Base-by-base conservation (phyloP, 176 grass and related monocot genomes). In the Phragmites australis region DNA sequence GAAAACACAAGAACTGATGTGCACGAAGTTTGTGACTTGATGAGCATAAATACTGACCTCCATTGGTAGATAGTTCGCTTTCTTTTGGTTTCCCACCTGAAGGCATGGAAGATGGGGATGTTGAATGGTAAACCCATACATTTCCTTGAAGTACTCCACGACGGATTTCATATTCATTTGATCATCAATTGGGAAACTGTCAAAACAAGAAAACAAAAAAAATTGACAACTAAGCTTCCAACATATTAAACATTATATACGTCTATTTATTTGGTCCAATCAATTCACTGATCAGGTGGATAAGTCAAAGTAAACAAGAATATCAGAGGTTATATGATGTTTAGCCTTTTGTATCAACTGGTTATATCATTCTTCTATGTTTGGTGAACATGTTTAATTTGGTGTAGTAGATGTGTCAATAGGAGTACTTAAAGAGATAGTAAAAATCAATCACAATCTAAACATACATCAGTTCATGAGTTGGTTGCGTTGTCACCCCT, bases 161-260 rank as follows among this genome's bases (percentile, higher is more conserved):
- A 99, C 97, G 11, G 93, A 99, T 84, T 99, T 99, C 97, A 99
- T 99, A 77, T 99, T 99, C 97, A 99, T 99, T 85, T 99, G 90
- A 75, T 99, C 97, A 84, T 99, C 97, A 43, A 99, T 90, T 21
- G 97, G 97, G 52, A 99, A 99, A 47, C 97, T 99, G 73, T 27
- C 25, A 67, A 82, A 86, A 45, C 0, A 49, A 18, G 14, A 72
- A 72, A 65, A n/a, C 57, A 83, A 47, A 68, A 41, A 57, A 50
- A 9, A 52, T 60, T 67, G 45, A 50, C 12, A 70, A 63, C 30
- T 44, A 30, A 2, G 1, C 47, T 63, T n/a, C n/a, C n/a, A n/a
- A n/a, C n/a, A 37, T 8, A 1, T 26, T 62, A 17, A 26, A 43
- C n/a, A 56, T 46, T 22, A 54, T 5, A 47, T 26, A 60, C 19